Evolutionary conservation across 306 rosid species (phyloP).

Genomic region (Leucaena leucocephala): DNA sequence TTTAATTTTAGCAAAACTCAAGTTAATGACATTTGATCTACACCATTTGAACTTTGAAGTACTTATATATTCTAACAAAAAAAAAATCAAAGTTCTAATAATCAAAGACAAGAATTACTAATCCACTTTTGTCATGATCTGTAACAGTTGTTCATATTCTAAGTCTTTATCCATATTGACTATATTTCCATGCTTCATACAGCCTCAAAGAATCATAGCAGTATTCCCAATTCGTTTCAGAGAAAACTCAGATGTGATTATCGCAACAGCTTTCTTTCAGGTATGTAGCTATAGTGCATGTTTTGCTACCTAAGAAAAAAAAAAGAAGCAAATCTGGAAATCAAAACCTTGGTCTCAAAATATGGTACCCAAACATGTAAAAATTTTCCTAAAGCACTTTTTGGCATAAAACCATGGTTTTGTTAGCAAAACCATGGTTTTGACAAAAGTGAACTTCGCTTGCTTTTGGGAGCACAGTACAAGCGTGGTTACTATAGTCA

Average conservation of each 20-base stretch:
- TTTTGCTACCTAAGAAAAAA: too few species aligned
- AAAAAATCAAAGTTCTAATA: neutral
- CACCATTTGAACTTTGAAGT: neutral
- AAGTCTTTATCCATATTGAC: conserved; percentile 14
- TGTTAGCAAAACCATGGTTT: too few species aligned
- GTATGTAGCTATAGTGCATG: conserved; percentile 24
- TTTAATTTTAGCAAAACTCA: neutral
- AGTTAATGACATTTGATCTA: neutral
- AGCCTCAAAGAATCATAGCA: conserved; percentile 78
- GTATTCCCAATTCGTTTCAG: conserved; percentile 80
- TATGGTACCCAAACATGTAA: too few species aligned
- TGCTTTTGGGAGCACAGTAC: too few species aligned
- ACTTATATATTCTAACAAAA: neutral
- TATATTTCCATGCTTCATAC: conserved; percentile 33
- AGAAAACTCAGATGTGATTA: conserved; percentile 73
- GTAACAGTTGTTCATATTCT: conserved; percentile 8
- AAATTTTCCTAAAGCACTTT: too few species aligned
- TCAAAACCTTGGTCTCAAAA: too few species aligned
- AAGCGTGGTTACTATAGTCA: too few species aligned
- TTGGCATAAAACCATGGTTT: too few species aligned
- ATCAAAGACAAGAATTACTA: neutral
- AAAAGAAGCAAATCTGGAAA: too few species aligned
- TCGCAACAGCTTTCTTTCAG: conserved; percentile 91
- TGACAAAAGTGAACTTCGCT: too few species aligned
- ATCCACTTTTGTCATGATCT: neutral